Evolutionary conservation across 2,329 filamentous ascomycete species (phyloP).

Genomic region (Elsinoe australis): DNA sequence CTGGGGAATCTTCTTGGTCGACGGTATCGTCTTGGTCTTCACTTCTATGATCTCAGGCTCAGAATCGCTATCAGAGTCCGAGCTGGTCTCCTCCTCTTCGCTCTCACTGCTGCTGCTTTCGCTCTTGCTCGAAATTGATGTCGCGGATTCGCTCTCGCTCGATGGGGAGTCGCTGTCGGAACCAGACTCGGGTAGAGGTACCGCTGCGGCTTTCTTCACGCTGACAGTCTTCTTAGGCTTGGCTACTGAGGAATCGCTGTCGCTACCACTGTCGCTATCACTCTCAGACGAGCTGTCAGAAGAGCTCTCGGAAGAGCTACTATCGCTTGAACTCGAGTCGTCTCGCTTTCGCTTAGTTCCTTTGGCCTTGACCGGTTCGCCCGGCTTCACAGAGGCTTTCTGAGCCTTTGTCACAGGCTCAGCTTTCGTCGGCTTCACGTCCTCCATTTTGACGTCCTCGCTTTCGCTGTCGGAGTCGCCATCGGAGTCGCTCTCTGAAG

Average conservation of each 20-base stretch:
- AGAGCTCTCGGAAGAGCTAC: slow-evolving; percentile 10
- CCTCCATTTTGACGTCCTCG: slow-evolving; percentile 19
- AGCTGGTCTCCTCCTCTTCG: slow-evolving; percentile 31
- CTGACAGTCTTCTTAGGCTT: background rate
- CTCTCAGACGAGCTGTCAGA: slow-evolving; percentile 16
- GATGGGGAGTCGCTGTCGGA: slow-evolving; percentile 21
- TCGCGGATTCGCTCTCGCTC: background rate
- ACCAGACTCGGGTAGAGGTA: slow-evolving; percentile 23
- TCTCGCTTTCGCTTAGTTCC: slow-evolving; percentile 15
- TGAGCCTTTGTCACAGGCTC: slow-evolving; percentile 27
- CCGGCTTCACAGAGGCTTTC: slow-evolving; percentile 22
- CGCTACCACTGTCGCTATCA: slow-evolving; percentile 20
- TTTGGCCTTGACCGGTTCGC: slow-evolving; percentile 18
- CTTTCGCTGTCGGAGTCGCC: slow-evolving; percentile 22
- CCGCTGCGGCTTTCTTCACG: slow-evolving; percentile 9
- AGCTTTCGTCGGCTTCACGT: slow-evolving; percentile 7
- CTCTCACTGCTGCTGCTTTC: slow-evolving; percentile 23
- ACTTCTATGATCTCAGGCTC: background rate
- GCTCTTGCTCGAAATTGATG: slow-evolving; percentile 20
- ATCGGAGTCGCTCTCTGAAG: slow-evolving; percentile 17
- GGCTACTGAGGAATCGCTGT: slow-evolving; percentile 13
- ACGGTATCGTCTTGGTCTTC: slow-evolving; percentile 1
- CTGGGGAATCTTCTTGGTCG: slow-evolving; percentile 12
- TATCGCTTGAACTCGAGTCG: slow-evolving; percentile 15
- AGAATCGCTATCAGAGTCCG: background rate